Evolutionary conservation across 1,284 basidiomycete genomes (phyloP).

Genomic region (Microbotryum silenes-acaulis): DNA sequence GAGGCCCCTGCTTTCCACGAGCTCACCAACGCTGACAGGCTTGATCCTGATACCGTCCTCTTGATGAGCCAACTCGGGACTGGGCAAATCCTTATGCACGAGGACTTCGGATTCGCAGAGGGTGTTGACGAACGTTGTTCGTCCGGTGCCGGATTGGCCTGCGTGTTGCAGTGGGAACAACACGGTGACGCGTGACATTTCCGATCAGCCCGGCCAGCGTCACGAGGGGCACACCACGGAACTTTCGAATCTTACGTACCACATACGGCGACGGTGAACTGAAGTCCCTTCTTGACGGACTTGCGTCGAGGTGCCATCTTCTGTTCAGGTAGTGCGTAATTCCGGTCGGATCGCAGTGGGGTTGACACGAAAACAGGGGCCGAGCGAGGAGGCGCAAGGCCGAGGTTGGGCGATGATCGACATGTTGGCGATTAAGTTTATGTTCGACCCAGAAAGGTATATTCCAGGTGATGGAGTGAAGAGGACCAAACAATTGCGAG

Average conservation of each 20-base stretch:
- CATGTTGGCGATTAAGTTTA: too few relatives aligned
- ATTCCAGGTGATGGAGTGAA: too few relatives aligned
- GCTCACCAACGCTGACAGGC: conserved; percentile 81
- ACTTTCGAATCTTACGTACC: background rate
- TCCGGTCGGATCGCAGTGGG: too few relatives aligned
- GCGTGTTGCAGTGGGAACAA: background rate
- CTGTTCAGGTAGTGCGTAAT: too few relatives aligned
- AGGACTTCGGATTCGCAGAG: conserved; percentile 59
- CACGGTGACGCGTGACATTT: background rate
- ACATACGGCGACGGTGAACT: conserved; percentile 60
- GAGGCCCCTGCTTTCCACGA: background rate
- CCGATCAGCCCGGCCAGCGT: background rate
- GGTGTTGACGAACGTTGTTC: conserved; percentile 95
- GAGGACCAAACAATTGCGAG: too few relatives aligned
- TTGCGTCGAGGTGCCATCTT: conserved; percentile 44
- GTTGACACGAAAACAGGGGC: too few relatives aligned
- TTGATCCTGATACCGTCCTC: conserved; percentile 94
- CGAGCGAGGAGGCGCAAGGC: too few relatives aligned
- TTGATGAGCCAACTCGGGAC: conserved; percentile 79
- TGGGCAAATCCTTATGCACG: conserved; percentile 70
- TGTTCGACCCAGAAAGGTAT: too few relatives aligned
- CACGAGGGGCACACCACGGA: background rate
- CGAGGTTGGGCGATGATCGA: too few relatives aligned
- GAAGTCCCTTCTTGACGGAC: conserved; percentile 94
- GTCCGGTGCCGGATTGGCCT: conserved; percentile 91